phyloP scores from a whole-genome alignment of 495 filamentous ascomycete genomes.

The Chaetomium fimeti region DNA sequence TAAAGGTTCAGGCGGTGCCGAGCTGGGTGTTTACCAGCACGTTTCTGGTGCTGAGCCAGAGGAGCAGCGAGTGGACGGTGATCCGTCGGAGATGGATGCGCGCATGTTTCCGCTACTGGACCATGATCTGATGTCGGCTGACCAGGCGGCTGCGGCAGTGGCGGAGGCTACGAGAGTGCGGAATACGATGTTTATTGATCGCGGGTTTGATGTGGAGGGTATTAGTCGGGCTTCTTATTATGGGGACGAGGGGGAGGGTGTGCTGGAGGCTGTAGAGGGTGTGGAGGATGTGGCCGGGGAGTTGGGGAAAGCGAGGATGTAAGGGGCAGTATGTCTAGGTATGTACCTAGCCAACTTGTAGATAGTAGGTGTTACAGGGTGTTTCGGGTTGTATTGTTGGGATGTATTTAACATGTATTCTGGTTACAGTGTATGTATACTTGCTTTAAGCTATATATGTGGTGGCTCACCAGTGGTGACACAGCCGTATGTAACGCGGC shows the following conservation, averaged over 20 bases:
- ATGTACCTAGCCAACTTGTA: background rate
- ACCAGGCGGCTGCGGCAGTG: conserved; percentile 5
- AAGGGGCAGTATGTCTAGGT: background rate
- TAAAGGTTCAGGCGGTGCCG: background rate
- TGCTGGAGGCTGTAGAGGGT: background rate
- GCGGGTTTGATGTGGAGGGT: conserved; percentile 1
- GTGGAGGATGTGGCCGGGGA: background rate
- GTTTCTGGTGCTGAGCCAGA: background rate
- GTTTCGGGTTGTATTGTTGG: background rate
- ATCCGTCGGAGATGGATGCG: background rate
- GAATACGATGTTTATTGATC: background rate
- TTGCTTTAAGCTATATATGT: background rate
- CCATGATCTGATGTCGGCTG: background rate
- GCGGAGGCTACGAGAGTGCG: background rate
- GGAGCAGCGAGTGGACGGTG: background rate
- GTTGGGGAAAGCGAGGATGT: conserved; percentile 2
- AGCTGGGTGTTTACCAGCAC: background rate
- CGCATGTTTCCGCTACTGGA: conserved; percentile 14
- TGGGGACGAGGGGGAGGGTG: background rate
- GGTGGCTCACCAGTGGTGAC: no score
- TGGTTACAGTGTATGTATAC: background rate
- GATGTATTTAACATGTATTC: background rate
- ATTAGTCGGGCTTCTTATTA: conserved; percentile 6
- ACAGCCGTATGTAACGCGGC: no score
- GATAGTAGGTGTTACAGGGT: background rate